Conservation (phyloP, 805 yeast species). For the Candida coquimbonensis region DNA sequence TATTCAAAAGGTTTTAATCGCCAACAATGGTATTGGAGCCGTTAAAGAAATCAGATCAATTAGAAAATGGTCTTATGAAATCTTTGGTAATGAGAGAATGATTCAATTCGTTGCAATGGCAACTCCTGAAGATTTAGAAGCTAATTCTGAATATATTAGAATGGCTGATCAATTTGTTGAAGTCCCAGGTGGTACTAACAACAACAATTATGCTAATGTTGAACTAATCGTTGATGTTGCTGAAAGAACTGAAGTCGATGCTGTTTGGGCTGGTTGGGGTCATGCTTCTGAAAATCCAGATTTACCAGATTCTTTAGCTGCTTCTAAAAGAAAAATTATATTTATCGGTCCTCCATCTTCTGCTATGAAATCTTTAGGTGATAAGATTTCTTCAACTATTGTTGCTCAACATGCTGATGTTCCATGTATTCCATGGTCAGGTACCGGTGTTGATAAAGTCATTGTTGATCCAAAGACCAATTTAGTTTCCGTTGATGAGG, state of each 20-base stretch:
- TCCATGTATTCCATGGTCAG: constrained; percentile 99
- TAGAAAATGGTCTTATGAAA: constrained; percentile 98
- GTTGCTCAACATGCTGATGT: constrained; percentile 98
- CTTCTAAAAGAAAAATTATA: constrained; percentile 82
- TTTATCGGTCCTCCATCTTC: constrained; percentile 99
- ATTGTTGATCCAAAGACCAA: constrained; percentile 57
- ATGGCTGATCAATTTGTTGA: constrained; percentile 99
- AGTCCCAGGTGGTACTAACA: constrained; percentile 99
- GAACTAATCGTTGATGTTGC: constrained; percentile 96
- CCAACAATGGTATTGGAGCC: constrained; percentile 99
- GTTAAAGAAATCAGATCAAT: constrained; percentile 97
- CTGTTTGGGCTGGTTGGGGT: constrained; percentile 99
- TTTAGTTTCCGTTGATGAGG: constrained; percentile 84
- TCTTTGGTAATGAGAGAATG: constrained; percentile 94
- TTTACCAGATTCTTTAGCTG: constrained; percentile 89
- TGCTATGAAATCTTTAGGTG: constrained; percentile 99
- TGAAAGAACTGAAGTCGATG: constrained; percentile 92
- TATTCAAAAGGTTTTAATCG: constrained; percentile 79
- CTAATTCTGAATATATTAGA: constrained; percentile 95
- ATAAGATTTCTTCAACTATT: constrained; percentile 93
- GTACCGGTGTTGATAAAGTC: constrained; percentile 91
- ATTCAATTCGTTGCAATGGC: constrained; percentile 97
- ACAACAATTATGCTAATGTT: constrained; percentile 96
- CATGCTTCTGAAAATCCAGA: constrained; percentile 98
- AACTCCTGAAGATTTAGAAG: constrained; percentile 96